A percentile compares a stretch with the other conserved stretches of the same genome.
Conservation (phyloP, 805 yeast species). For the Saccharomycopsis sp. region DNA sequence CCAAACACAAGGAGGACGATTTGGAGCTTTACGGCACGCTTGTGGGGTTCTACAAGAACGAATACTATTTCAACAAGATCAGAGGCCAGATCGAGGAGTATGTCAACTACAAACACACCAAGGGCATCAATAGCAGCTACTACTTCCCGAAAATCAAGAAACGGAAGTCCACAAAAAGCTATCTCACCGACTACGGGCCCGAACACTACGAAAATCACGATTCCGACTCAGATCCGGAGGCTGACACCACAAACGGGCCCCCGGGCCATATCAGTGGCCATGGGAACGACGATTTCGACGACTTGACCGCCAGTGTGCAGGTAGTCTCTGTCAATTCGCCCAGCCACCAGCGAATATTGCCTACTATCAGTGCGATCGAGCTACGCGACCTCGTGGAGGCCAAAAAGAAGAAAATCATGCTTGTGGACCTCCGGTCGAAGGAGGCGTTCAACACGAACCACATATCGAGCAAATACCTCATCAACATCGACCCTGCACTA, state of each 20-base stretch:
- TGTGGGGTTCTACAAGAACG: conserved; percentile 13
- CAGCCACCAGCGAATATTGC: neutral
- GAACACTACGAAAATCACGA: conserved; percentile 15
- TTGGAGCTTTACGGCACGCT: conserved; percentile 14
- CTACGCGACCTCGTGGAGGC: neutral
- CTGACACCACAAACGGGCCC: neutral
- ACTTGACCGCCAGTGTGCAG: neutral
- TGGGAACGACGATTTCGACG: conserved; percentile 3
- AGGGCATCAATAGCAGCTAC: conserved; percentile 3
- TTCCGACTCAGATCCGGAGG: conserved; percentile 1
- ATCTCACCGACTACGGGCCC: conserved; percentile 21
- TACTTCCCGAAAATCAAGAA: conserved; percentile 16
- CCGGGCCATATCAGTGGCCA: neutral
- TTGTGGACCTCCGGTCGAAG: conserved; percentile 16
- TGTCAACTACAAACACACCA: conserved; percentile 2
- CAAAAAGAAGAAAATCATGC: conserved; percentile 12
- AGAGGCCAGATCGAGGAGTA: conserved; percentile 19
- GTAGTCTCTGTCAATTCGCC: conserved; percentile 3
- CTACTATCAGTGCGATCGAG: neutral
- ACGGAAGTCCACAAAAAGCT: conserved; percentile 18
- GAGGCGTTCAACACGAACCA: conserved; percentile 18
- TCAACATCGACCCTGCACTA: conserved; percentile 16
- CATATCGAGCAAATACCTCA: conserved; percentile 14
- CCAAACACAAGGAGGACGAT: conserved; percentile 13
- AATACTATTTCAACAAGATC: conserved; percentile 17